These are phyloP conservation scores for Candida sp. DNA, from an alignment of 1,139 yeast species.

Conservation along the genomic window DNA sequence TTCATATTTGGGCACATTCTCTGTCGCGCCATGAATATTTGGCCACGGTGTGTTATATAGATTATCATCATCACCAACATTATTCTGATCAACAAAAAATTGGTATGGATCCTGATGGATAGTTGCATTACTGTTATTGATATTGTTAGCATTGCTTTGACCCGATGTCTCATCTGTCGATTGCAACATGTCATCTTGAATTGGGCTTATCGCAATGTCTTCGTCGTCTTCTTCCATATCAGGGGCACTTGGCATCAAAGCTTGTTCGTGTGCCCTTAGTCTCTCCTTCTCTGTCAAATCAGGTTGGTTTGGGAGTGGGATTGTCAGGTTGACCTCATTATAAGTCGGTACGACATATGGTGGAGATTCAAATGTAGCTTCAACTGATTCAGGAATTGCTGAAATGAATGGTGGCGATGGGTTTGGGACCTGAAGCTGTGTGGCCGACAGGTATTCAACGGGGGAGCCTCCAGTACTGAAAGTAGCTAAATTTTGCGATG, in stretches of 20 bases:
- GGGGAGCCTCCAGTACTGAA: not conserved
- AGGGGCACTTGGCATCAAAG: conserved; percentile 64
- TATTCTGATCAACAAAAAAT: conserved; percentile 1
- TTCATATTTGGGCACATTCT: conserved; percentile 39
- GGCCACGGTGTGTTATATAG: conserved; percentile 13
- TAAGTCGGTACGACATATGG: conserved; percentile 25
- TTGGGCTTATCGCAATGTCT: conserved; percentile 10
- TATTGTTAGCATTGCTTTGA: not conserved
- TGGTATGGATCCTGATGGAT: conserved; percentile 9
- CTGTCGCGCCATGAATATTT: conserved; percentile 13
- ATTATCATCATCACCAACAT: conserved; percentile 12
- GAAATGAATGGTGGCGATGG: conserved; percentile 2
- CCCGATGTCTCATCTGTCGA: not conserved
- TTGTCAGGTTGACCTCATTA: conserved; percentile 14
- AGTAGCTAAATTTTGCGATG: conserved; percentile 7
- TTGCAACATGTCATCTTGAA: conserved; percentile 5
- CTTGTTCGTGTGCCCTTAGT: conserved; percentile 49
- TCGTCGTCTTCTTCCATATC: conserved; percentile 19
- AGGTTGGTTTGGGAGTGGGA: conserved; percentile 16
- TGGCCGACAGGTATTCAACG: not conserved
- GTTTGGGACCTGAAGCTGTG: not conserved
- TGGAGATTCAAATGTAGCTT: conserved; percentile 15
- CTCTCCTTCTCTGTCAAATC: conserved; percentile 51
- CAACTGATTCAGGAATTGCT: conserved; percentile 13
- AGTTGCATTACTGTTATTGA: conserved; percentile 4